Evolutionary conservation across 2,329 filamentous ascomycete species (phyloP), one percentile per base, ranked within the genome.

Genomic region (Zasmidium citrigriseum): DNA sequence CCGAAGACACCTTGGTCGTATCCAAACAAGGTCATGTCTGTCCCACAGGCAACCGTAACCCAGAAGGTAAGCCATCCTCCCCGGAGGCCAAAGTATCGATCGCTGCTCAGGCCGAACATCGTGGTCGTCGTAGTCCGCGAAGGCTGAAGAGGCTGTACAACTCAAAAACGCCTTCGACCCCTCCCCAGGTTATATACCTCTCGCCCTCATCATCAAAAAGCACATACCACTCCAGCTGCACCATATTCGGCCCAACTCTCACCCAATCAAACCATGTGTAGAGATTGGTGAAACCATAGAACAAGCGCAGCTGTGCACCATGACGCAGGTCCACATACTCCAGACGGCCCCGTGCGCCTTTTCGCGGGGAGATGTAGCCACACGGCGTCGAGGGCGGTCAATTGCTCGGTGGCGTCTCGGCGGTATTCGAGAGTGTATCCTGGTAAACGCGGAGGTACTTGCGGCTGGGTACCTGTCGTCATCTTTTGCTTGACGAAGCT

Each of bases 21-120:
- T 48, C 66, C 71, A 53, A 70, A 77, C 5, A 79, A 59, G 4
- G 72, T 78, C 80, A 80, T 82, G 52, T 81, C 78, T 14, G 62
- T 66, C 9, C 59, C 62, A 45, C 64, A 66, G 4, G 62, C 59
- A 22, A 64, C 60, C 21, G 62, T 64, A 14, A 64, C 62, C 82
- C 82, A 84, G 61, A 84, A 82, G 16, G 80, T 83, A 38, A 84
- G 75, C 81, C 80, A 82, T 75, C 76, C 77, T 59, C 81, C 81
- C n/a, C 75, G 80, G 46, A 82, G 64, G 52, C 82, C 81, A 70
- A 83, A 83, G 63, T 82, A 84, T 51, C 77, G 80, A 67, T 73
- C 48, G 21, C 67, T 68, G 55, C 61, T 67, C 46, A 57, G 52
- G 18, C 61, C 59, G 25, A 60, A 66, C 61, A 65, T 62, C 34